These are phyloP conservation scores for Coniochaeta sp. DNA, from an alignment of 2,329 filamentous ascomycete genomes.

Conservation along the genomic window DNA sequence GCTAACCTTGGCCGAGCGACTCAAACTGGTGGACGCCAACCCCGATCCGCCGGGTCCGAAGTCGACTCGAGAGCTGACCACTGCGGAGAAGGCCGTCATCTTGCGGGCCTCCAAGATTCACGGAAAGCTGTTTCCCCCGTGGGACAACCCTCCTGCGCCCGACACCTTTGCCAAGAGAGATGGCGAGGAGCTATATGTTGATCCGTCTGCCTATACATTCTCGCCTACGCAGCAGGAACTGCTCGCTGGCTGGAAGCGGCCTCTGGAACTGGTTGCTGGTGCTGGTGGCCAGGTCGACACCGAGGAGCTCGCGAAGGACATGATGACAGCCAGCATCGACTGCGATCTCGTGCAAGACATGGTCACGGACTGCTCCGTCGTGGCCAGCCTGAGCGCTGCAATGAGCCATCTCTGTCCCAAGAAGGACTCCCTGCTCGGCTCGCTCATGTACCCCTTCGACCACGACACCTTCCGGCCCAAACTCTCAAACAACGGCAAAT, in stretches of 20 bases:
- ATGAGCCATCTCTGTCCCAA: constrained; percentile 64
- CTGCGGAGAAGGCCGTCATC: constrained; percentile 68
- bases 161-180: constrained; percentile 50
- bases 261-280: constrained; percentile 55
- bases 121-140: constrained; percentile 77
- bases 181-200: constrained; percentile 40
- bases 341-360: constrained; percentile 92
- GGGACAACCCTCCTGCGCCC: constrained; percentile 57
- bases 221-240: constrained; percentile 67
- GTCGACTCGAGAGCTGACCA: constrained; percentile 51
- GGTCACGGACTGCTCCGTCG: constrained; percentile 93
- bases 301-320: constrained; percentile 7
- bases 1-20: constrained; percentile 64
- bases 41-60: constrained; percentile 12
- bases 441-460: constrained; percentile 71
- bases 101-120: constrained; percentile 73
- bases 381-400: constrained; percentile 85
- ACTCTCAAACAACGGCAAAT: constrained; percentile 75
- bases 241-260: constrained; percentile 80
- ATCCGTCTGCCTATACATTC: constrained; percentile 61
- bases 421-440: constrained; percentile 60
- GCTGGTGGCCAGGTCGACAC: background rate
- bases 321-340: constrained; percentile 34
- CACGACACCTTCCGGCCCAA: constrained; percentile 45
- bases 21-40: constrained; percentile 45